These are phyloP conservation scores for Backusella australiensis DNA, from an alignment of 192 early-diverging fungal genomes.

Conservation along the genomic window DNA sequence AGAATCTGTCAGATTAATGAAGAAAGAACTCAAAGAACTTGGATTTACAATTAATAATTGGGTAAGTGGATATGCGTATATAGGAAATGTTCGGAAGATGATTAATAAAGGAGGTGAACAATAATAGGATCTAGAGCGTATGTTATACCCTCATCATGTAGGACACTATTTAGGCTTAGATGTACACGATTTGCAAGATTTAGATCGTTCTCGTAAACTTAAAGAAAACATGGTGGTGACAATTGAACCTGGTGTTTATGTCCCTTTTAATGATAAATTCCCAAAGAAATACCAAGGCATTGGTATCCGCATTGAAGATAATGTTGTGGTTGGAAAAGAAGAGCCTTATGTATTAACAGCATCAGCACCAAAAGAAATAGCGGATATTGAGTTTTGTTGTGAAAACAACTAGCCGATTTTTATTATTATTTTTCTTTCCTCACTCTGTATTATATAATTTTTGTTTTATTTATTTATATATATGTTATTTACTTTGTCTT, in stretches of 20 bases:
- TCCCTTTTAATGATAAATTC: constrained; percentile 72
- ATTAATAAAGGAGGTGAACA: background rate
- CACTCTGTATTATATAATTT: background rate
- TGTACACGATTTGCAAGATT: constrained; percentile 85
- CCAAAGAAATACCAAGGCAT: constrained; percentile 82
- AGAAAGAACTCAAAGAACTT: constrained; percentile 69
- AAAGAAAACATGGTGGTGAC: constrained; percentile 88
- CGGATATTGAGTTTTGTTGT: constrained; percentile 70
- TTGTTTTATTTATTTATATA: background rate
- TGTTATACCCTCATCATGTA: constrained; percentile 92
- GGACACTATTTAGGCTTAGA: constrained; percentile 94
- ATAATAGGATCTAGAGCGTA: constrained; percentile 68
- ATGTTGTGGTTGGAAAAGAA: constrained; percentile 77
- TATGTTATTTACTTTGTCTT: background rate
- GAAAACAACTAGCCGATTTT: constrained; percentile 14
- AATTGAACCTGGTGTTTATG: constrained; percentile 93
- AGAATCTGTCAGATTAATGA: constrained; percentile 65
- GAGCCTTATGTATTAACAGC: constrained; percentile 70
- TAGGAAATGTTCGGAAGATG: background rate
- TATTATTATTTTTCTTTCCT: background rate
- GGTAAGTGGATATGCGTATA: constrained; percentile 31
- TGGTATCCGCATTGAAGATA: constrained; percentile 95
- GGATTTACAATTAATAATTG: constrained; percentile 58
- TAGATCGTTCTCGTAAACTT: constrained; percentile 69
- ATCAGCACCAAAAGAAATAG: constrained; percentile 81